These are phyloP conservation scores for Apiospora marii DNA, from an alignment of 2,329 filamentous ascomycete genomes.

Conservation along the genomic window DNA sequence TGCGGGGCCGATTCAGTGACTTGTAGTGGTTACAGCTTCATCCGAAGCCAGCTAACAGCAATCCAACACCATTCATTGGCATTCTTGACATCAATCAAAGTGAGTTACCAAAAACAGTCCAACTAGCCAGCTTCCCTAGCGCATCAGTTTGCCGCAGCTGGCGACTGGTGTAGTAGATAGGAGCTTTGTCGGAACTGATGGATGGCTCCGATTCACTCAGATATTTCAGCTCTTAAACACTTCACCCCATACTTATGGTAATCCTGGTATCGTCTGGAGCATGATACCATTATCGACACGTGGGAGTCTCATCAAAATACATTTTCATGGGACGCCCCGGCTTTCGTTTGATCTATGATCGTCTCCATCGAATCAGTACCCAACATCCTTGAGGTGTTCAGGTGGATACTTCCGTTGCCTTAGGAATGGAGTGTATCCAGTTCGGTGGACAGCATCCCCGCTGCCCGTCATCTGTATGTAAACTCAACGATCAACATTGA, in stretches of 20 bases:
- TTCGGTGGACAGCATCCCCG: neutral
- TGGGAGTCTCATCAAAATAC: neutral
- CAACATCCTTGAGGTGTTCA: neutral
- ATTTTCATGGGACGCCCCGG: neutral
- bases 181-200: neutral
- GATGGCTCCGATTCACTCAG: neutral
- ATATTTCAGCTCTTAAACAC: too few species aligned
- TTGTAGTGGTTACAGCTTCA: neutral
- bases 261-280: too few species aligned
- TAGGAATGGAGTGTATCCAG: neutral
- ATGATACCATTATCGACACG: neutral
- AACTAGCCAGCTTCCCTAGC: neutral
- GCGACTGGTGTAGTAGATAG: neutral
- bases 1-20: neutral
- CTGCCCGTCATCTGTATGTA: neutral
- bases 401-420: neutral
- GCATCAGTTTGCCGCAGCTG: too few species aligned
- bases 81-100: too few species aligned
- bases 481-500: neutral
- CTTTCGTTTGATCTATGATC: neutral
- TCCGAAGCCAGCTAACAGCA: constrained; percentile 13
- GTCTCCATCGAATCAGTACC: neutral
- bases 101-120: neutral
- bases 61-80: neutral
- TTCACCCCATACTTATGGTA: too few species aligned